Percentiles rank a stretch among this genome's conserved stretches.
Evolutionary conservation across 805 yeast genomes (phyloP).

Genomic region (Pichia cephalocereana): DNA sequence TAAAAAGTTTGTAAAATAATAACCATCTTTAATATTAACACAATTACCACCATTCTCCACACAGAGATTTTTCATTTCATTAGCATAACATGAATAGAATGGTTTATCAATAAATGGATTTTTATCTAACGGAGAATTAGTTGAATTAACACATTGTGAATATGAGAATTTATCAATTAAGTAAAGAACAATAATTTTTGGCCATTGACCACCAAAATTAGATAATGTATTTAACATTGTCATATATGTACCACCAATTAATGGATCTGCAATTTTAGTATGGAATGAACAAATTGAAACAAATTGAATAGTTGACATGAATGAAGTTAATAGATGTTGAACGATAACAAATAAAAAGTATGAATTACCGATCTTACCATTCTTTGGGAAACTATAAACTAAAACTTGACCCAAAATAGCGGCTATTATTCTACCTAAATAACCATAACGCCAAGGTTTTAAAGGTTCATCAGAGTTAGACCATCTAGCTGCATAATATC

Average conservation of each 20-base stretch:
- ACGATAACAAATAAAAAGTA: conserved; percentile 67
- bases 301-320: conserved; percentile 92
- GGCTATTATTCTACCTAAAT: conserved; percentile 67
- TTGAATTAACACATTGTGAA: conserved; percentile 43
- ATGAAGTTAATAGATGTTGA: conserved; percentile 79
- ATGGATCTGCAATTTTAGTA: conserved; percentile 90
- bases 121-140: neutral
- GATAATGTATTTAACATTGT: conserved; percentile 87
- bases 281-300: conserved; percentile 93
- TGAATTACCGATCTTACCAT: conserved; percentile 34
- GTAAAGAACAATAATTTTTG: conserved; percentile 67
- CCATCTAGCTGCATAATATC: conserved; percentile 95
- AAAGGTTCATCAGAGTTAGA: conserved; percentile 70
- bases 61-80: conserved; percentile 41
- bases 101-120: conserved; percentile 19
- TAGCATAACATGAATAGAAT: conserved; percentile 23
- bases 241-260: conserved; percentile 97
- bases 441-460: conserved; percentile 86
- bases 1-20: conserved; percentile 63
- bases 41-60: conserved; percentile 46
- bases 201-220: conserved; percentile 98
- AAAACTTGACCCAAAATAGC: conserved; percentile 69
- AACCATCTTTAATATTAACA: conserved; percentile 60
- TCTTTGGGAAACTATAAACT: conserved; percentile 61
- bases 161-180: conserved; percentile 73